Evolutionary conservation across 169 alveolate genomes (phyloP), one percentile per base, ranked within the genome.

Genomic region (Plasmodium knowlesi): DNA sequence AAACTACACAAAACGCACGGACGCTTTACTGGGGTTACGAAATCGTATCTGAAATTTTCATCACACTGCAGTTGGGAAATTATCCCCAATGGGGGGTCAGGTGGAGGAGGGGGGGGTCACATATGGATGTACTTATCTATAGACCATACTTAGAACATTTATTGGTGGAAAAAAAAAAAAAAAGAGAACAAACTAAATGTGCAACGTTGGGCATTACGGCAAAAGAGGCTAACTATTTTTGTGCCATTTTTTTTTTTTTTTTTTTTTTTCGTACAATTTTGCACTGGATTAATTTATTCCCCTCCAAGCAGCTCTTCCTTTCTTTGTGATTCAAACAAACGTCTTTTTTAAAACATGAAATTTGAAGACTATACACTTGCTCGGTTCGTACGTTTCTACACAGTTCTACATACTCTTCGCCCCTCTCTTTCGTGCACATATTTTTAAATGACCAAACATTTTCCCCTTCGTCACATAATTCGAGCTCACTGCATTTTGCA

Each of bases 201-300:
- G 19, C n/a, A 37, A 0, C 5, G 41, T 16, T 25, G 14, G 28
- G 76, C 37, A 61, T 22, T 19, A 22, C 34, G 14, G 34, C 34
- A 61, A 25, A 61, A 61, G 37, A 22, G 30, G 37, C 12, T 25
- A 57, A 22, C 70, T 9, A 25, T 25, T 61, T 61, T 61, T 61
- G 76, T 61, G 76, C 10, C 76, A 61, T 61, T 19, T 61, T 57
- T 41, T 71, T 84, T 71, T 72, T 39, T 34, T 34, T 34, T 39
- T 39, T 3, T 39, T 74, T 74, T 61, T 32, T 53, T 28, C 84
- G 14, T 88, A 86, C 93, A 86, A 86, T 86, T 86, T 86, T 86
- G 46, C 93, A 86, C 81, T 86, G 93, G 61, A 86, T 86, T 57
- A 86, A n/a, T 76, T 86, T 74, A 86, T 86, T 86, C 74, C 93